Evolutionary conservation across 495 filamentous ascomycete genomes (phyloP).

Genomic region (Penicillium odoratum): DNA sequence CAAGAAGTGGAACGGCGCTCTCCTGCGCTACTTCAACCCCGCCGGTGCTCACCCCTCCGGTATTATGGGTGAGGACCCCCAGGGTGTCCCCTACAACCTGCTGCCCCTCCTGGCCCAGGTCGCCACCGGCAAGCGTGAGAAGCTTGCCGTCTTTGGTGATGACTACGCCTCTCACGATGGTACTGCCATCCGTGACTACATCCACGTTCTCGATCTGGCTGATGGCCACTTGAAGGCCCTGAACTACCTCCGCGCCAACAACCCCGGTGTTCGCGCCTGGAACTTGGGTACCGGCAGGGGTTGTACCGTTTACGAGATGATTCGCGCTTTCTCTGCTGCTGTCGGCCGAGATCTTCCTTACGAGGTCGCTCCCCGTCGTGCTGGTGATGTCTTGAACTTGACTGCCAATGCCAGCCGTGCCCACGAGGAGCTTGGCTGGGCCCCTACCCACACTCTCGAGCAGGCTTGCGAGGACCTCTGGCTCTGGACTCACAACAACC

Average conservation of each 20-base stretch:
- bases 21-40: constrained; percentile 97
- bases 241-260: constrained; percentile 83
- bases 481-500: constrained; percentile 95
- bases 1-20: constrained; percentile 87
- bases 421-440: constrained; percentile 88
- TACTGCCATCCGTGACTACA: constrained; percentile 76
- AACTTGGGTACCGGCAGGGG: constrained; percentile 96
- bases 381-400: constrained; percentile 90
- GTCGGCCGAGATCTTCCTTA: constrained; percentile 85
- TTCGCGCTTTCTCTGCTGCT: constrained; percentile 86
- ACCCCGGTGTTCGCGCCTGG: constrained; percentile 94
- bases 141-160: constrained; percentile 90
- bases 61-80: constrained; percentile 97
- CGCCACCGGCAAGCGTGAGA: constrained; percentile 90
- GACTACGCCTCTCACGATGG: constrained; percentile 89
- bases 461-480: constrained; percentile 92
- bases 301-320: constrained; percentile 95
- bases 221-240: constrained; percentile 88
- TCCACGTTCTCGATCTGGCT: constrained; percentile 86
- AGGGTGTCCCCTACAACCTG: constrained; percentile 94
- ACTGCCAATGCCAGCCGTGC: constrained; percentile 88
- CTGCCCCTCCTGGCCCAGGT: constrained; percentile 93
- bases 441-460: constrained; percentile 85
- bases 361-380: constrained; percentile 77
- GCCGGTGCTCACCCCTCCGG: constrained; percentile 92